Base-by-base conservation (phyloP, 805 yeast genomes). In the Metschnikowia sp. region DNA sequence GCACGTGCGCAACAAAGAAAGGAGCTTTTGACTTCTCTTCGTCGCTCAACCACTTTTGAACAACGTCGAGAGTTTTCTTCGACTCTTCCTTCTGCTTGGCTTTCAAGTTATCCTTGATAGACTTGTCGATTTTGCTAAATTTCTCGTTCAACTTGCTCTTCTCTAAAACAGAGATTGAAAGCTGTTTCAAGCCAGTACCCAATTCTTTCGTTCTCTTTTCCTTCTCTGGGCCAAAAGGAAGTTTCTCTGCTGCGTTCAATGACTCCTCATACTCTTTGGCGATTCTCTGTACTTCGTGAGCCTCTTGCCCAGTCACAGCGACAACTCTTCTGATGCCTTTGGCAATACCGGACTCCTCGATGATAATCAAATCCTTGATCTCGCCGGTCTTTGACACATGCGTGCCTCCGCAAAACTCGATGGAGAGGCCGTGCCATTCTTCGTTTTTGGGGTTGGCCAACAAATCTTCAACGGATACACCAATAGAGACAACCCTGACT, bases 361-460 rank as follows among this genome's bases (percentile, higher is more conserved):
- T 75, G 45, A 94, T 79, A 32, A 94, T 88, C 55, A 94, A 80
- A 57, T 88, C 92, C 67, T 90, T 90, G 65, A 94, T 94, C 51
- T 92, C 98, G 51, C 92, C 86, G 15, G 98, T 92, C 69, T 86
- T 85, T 42, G 81, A 77, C 56, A 94, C 97, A 63, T 94, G 99
- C 10, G 99, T 94, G 72, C 99, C 99, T 72, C 99, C 99, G 73
- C 99, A 94, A 78, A 94, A 94, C 74, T 94, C 99, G 56, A 94
- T 78, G 1, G 97, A 88, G 62, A 79, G 75, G 36, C 79, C 72
- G 59, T 67, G 70, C 98, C 99, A 94, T 61, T 88, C 81, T 43
- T 73, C 72, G 62, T 80, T 86, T 29, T 72, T 58, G 57, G 97
- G 96, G 58, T 83, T 75, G 7, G 76, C 75, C 55, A 92, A 66